Evolutionary conservation across 2,329 filamentous ascomycete genomes (phyloP).

Genomic region (Whalleya microplaca): DNA sequence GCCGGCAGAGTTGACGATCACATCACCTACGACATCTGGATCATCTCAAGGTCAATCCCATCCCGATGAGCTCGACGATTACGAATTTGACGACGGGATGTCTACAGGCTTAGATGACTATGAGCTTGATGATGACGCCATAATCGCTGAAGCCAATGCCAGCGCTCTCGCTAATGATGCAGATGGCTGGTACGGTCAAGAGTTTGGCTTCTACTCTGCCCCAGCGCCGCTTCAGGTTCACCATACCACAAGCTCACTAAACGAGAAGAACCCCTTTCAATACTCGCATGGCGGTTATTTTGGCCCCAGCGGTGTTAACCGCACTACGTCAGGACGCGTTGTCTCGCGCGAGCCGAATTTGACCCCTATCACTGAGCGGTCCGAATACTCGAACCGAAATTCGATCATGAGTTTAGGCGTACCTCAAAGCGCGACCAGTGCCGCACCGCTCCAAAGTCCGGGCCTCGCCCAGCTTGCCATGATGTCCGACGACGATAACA

Average conservation of each 20-base stretch:
- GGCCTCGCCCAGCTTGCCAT: constrained; percentile 77
- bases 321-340: constrained; percentile 73
- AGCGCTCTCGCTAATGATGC: constrained; percentile 90
- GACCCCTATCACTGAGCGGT: constrained; percentile 94
- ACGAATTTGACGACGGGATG: constrained; percentile 63
- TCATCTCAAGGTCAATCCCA: constrained; percentile 31
- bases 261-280: constrained; percentile 50
- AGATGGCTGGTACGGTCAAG: constrained; percentile 92
- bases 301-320: constrained; percentile 71
- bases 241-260: constrained; percentile 30
- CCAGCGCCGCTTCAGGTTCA: constrained; percentile 43
- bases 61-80: constrained; percentile 31
- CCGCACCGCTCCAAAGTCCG: constrained; percentile 63
- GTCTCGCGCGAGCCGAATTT: constrained; percentile 86
- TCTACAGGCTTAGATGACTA: constrained; percentile 58
- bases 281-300: constrained; percentile 89
- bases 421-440: constrained; percentile 54
- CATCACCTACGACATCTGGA: constrained; percentile 40
- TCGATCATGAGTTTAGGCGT: constrained; percentile 77
- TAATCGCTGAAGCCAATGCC: constrained; percentile 94
- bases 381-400: constrained; percentile 94
- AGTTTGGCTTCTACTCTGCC: constrained; percentile 92
- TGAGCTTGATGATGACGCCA: constrained; percentile 80
- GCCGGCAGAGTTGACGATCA: constrained; percentile 40
- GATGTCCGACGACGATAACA: constrained; percentile 68